phyloP scores from a whole-genome alignment of 2,329 filamentous ascomycete genomes.

The Penicillium sp. region DNA sequence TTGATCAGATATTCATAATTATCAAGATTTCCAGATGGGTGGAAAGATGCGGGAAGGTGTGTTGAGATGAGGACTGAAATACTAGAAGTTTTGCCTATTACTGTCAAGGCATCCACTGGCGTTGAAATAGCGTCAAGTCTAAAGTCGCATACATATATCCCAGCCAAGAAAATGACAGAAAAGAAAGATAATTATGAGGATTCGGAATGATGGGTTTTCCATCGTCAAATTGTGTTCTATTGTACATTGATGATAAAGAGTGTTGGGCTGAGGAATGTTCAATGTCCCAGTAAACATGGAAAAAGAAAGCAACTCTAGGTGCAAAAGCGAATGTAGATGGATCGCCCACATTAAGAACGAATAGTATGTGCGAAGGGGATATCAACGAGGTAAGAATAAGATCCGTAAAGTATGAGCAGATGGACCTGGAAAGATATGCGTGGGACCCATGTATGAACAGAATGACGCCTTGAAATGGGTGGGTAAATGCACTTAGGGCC shows the following conservation, averaged over 20 bases:
- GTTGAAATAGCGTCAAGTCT: constrained; percentile 40
- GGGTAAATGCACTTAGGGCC: not conserved
- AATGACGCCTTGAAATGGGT: constrained; percentile 8
- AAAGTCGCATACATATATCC: constrained; percentile 42
- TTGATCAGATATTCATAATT: constrained; percentile 30
- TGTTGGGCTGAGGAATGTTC: not conserved
- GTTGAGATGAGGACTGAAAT: constrained; percentile 56
- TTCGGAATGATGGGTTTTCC: not conserved
- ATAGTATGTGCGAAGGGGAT: constrained; percentile 15
- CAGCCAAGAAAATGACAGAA: constrained; percentile 26
- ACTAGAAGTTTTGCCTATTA: not conserved
- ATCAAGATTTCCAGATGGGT: constrained; percentile 14
- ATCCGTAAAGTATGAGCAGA: not conserved
- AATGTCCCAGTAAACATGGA: not conserved
- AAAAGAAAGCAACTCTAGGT: constrained; percentile 8
- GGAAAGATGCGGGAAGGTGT: constrained; percentile 62
- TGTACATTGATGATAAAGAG: constrained; percentile 1
- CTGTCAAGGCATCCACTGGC: not conserved
- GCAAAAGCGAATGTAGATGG: constrained; percentile 9
- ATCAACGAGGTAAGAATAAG: constrained; percentile 7
- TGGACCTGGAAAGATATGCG: not conserved
- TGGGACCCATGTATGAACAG: not conserved
- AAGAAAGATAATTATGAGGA: not conserved
- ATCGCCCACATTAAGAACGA: constrained; percentile 1
- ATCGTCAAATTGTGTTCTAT: not conserved